Base-by-base conservation (phyloP, 208 protist species). In the Vickermania spadyakhi region DNA sequence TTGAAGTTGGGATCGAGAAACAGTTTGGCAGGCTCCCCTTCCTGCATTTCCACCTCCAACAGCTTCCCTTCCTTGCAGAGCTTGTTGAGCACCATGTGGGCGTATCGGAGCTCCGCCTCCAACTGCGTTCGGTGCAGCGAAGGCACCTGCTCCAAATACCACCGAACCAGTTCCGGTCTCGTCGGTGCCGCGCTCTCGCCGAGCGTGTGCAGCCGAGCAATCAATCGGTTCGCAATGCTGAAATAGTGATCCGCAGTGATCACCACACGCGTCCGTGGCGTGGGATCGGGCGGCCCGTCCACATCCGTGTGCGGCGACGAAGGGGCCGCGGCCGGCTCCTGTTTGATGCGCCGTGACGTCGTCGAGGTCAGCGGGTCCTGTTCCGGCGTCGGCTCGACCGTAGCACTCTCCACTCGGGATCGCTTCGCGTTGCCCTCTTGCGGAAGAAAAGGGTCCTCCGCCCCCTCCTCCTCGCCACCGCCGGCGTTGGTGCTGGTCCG, bases 1-100 rank as follows among this genome's bases (percentile, higher is more conserved):
- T 84, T 87, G 75, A 79, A 94, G 73, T 94, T 94, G 29, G 84
- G 88, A 50, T 94, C 88, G 36, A 94, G 64, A 45, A 82, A 94
- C n/a, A 94, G 68, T 36, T 77, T 64, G 25, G 68, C 65, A 7
- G 60, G 62, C 18, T 87, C 82, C 3, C 81, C 85, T 31, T 88
- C 82, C 3, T 54, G 50, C 70, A 90, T 55, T 57, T 84, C 76
- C 56, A 94, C 84, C 66, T 94, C 84, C 14, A 94, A 64, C 59
- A 94, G 64, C 65, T 85, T 94, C 7, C 88, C 88, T 29, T 94
- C 88, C 64, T 81, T 77, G 2, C 89, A 60, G 59, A 94, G 71
- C 53, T 84, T 84, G 36, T 72, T 73, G 45, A 94, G 62, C 18
- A 92, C 84, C 25, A 94, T 74, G 28, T 85, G 79, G 25, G 86